phyloP scores from a whole-genome alignment of 805 yeast species.

The Candida koratica region DNA sequence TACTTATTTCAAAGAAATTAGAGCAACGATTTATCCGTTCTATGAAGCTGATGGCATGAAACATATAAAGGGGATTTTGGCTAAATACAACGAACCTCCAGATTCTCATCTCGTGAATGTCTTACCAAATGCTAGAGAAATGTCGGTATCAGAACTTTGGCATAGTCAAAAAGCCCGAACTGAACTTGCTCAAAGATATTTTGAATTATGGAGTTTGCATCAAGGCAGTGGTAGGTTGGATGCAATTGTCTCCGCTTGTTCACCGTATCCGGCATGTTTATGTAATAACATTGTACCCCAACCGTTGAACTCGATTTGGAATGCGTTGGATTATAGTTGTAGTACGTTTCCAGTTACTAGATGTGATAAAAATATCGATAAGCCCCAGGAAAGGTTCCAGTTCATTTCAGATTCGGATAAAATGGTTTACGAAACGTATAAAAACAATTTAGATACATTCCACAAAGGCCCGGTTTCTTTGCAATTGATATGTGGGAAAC shows the following conservation, averaged over 20 bases:
- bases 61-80: too few species aligned
- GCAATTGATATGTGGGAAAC: constrained; percentile 59
- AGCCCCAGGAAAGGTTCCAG: background rate
- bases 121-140: too few species aligned
- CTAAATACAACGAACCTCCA: too few species aligned
- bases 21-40: too few species aligned
- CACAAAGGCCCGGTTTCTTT: constrained; percentile 57
- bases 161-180: too few species aligned
- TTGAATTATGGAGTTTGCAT: too few species aligned
- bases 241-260: constrained; percentile 1
- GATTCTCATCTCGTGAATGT: too few species aligned
- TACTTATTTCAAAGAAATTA: too few species aligned
- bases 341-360: background rate
- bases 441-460: background rate
- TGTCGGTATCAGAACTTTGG: too few species aligned
- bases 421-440: background rate
- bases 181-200: too few species aligned
- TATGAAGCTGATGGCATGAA: too few species aligned
- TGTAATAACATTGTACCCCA: too few species aligned
- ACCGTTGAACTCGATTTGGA: constrained; percentile 3
- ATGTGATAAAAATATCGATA: background rate
- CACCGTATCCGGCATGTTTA: background rate
- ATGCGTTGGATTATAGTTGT: constrained; percentile 5
- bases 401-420: constrained; percentile 2
- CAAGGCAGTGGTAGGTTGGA: constrained; percentile 5